A percentile compares a stretch with the other conserved stretches of the same genome.
phyloP scores from a whole-genome alignment of 768 basidiomycete species.

The Suillus ampliporus region DNA sequence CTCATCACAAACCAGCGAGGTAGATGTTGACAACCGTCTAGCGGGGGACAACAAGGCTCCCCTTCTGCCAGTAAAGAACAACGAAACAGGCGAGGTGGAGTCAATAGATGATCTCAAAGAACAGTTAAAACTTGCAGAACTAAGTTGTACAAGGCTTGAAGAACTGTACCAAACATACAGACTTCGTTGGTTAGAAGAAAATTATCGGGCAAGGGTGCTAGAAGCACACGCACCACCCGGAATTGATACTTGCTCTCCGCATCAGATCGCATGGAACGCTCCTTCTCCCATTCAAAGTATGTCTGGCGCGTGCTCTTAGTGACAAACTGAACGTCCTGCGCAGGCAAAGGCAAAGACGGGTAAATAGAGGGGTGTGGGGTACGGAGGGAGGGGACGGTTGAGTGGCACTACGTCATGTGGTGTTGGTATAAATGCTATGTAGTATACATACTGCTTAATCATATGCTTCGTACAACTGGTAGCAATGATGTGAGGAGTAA shows the following conservation, averaged over 20 bases:
- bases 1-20: not conserved
- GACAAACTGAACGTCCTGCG: not conserved
- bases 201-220: not conserved
- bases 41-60: not conserved
- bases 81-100: not conserved
- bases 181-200: not conserved
- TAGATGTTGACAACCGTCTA: not conserved
- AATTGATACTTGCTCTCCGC: not conserved
- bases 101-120: not conserved
- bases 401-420: too few relatives aligned
- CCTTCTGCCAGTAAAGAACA: not conserved
- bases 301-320: not conserved
- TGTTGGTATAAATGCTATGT: too few relatives aligned
- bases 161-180: not conserved
- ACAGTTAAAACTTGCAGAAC: not conserved
- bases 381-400: too few relatives aligned
- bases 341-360: not conserved
- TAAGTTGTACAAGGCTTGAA: not conserved
- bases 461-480: too few relatives aligned
- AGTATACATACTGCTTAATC: too few relatives aligned
- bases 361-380: too few relatives aligned
- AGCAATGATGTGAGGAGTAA: too few relatives aligned
- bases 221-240: not conserved
- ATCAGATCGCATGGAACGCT: not conserved
- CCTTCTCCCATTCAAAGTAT: not conserved